Base-by-base conservation (phyloP, 2,329 filamentous ascomycete species). In the Hypoxylon sp. region DNA sequence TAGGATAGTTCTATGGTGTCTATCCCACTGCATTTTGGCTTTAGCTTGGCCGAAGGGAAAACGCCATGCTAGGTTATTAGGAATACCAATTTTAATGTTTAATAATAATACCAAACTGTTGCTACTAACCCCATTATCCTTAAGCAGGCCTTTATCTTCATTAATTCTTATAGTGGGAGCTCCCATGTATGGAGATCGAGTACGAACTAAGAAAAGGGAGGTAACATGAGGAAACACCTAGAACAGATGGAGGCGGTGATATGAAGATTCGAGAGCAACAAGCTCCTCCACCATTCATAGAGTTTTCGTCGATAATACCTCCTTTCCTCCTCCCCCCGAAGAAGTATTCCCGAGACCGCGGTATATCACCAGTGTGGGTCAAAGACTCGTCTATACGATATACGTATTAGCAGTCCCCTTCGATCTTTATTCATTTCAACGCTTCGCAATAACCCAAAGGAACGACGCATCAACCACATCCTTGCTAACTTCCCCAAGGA, bases 391-490 rank as follows among this genome's bases (percentile, higher is more conserved):
- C n/a, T n/a, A n/a, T n/a, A n/a, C n/a, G n/a, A n/a, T n/a, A n/a
- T n/a, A n/a, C n/a, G n/a, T n/a, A n/a, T n/a, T n/a, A n/a, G n/a
- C n/a, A n/a, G n/a, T 6, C 25, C 25, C 25, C 3, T 27, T 27
- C 25, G 25, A n/a, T 6, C 25, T 19, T 47, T 14, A 16, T 27
- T 9, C 29, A 7, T 77, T 68, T 62, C 16, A 48, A n/a, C 63
- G 64, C 55, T 66, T 74, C 1, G 78, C 81, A 69, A 82, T 72
- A 34, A 82, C 71, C 81, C 81, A 83, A 11, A 81, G 61, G 52
- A 81, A 82, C 19, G 65, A 63, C 4, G 74, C 73, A 56, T 80
- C 76, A 14, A 72, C 72, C 19, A 74, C 73, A 51, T 79, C 78
- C 11, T 73, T 51, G 47, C 72, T 68, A 4, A 79, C 30, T 11